Evolutionary conservation across 2,329 filamentous ascomycete species (phyloP).

Genomic region (Fusarium sp.): DNA sequence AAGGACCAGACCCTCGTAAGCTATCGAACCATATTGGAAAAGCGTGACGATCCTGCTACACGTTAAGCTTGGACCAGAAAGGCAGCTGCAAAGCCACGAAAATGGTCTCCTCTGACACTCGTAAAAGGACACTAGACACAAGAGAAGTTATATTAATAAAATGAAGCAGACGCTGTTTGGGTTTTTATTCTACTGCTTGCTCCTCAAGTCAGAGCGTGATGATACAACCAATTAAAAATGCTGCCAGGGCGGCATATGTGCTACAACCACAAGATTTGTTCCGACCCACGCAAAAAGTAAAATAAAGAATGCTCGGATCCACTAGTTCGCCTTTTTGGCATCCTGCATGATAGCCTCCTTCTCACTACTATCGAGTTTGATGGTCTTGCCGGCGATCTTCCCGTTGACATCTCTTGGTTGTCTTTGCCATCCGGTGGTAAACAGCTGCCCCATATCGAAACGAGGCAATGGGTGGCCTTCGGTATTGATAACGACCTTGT

Average conservation of each 20-base stretch:
- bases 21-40: conserved; percentile 21
- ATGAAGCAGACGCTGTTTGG: neutral
- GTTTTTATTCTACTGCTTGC: conserved; percentile 4
- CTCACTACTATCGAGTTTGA: conserved; percentile 14
- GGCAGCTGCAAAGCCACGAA: conserved; percentile 29
- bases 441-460: conserved; percentile 82
- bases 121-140: neutral
- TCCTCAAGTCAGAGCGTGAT: conserved; percentile 4
- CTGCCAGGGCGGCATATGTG: neutral
- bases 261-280: neutral
- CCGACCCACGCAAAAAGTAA: neutral
- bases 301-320: conserved; percentile 11
- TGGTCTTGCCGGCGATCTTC: conserved; percentile 48
- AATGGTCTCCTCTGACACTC: neutral
- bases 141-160: neutral
- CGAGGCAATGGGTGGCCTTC: conserved; percentile 91
- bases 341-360: conserved; percentile 28
- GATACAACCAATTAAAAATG: conserved; percentile 7
- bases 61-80: conserved; percentile 25
- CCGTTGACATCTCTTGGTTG: conserved; percentile 67
- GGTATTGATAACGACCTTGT: conserved; percentile 92
- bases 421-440: conserved; percentile 84
- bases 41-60: conserved; percentile 6
- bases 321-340: conserved; percentile 9
- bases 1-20: conserved; percentile 1